These are phyloP conservation scores for Tilletia walkeri DNA, from an alignment of 1,284 basidiomycete genomes.

Conservation along the genomic window DNA sequence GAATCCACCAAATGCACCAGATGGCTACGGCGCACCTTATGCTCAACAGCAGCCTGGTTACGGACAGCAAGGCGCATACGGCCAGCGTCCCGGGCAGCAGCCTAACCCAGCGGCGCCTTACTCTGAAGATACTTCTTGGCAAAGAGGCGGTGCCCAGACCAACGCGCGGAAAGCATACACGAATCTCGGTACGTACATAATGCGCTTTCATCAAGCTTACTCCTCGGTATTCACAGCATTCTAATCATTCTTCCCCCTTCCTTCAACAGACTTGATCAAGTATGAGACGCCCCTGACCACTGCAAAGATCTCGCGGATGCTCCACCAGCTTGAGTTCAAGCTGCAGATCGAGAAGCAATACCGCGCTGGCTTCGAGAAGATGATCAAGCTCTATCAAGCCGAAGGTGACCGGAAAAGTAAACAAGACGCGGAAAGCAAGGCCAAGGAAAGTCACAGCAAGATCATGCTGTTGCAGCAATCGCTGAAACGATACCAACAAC, in stretches of 20 bases:
- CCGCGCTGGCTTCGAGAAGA: conserved; percentile 97
- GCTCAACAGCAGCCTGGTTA: conserved; percentile 21
- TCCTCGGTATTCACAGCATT: background rate
- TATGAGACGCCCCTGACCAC: conserved; percentile 95
- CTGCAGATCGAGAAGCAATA: conserved; percentile 97
- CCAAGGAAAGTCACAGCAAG: conserved; percentile 91
- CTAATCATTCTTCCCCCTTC: background rate
- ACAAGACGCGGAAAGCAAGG: conserved; percentile 84
- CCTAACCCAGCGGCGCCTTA: conserved; percentile 3
- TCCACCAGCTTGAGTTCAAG: conserved; percentile 98
- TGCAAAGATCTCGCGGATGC: conserved; percentile 94
- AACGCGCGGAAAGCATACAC: conserved; percentile 45
- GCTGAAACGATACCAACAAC: conserved; percentile 91
- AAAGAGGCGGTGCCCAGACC: conserved; percentile 42
- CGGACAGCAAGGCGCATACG: conserved; percentile 16
- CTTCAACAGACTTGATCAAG: conserved; percentile 76
- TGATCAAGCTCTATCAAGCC: conserved; percentile 82
- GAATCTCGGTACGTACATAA: conserved; percentile 34
- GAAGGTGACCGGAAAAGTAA: conserved; percentile 79
- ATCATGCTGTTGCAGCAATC: conserved; percentile 88
- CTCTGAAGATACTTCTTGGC: conserved; percentile 30
- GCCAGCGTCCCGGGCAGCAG: background rate
- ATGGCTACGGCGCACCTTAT: conserved; percentile 28
- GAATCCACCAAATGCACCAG: conserved; percentile 20
- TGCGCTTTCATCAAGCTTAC: background rate